Base-by-base conservation (phyloP, 2,329 filamentous ascomycete species). In the Arthrobotrys entomopaga region DNA sequence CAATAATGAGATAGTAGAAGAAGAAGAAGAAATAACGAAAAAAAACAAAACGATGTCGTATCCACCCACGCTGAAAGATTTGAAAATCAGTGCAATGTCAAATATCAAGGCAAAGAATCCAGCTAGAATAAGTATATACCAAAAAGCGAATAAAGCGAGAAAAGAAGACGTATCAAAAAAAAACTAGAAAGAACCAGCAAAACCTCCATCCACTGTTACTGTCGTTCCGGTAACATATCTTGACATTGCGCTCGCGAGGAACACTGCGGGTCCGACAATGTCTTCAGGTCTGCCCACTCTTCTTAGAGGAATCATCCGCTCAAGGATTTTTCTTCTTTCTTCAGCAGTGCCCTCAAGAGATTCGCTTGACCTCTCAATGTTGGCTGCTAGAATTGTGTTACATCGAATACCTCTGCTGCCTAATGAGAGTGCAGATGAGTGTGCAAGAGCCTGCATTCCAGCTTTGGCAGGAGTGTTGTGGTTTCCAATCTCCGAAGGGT, bases 241-340 rank as follows among this genome's bases (percentile, higher is more conserved):
- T n/a, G 89, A 90, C 80, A 83, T 85, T 79, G 72, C 77, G 70
- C 90, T 90, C 0, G 91, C 91, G 76, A 97, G 82, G 79, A 88
- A 96, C 26, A 96, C 89, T 0, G 90, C 86, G 0, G 87, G 89
- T 0, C 92, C 93, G 84, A 93, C 93, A 81, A 97, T 96, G 79
- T 97, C 93, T 24, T 96, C 92, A 0, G 92, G 90, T 10, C 81
- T 64, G 13, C 71, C 71, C 16, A 75, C 59, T 38, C 71, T 67
- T 34, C 71, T 64, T 7, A 75, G 34, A 46, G 71, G 71, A 49
- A 75, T 69, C 58, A 73, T 73, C 24, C 69, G 64, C 24, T 73
- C 69, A 2, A 73, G 50, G 5, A 73, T 66, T 26, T 66, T 73
- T 46, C 69, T 48, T 46, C 69, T 65, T 38, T 73, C 69, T 58